Conservation (phyloP, 2,329 filamentous ascomycete species). For the Paraconiothyrium sp. region DNA sequence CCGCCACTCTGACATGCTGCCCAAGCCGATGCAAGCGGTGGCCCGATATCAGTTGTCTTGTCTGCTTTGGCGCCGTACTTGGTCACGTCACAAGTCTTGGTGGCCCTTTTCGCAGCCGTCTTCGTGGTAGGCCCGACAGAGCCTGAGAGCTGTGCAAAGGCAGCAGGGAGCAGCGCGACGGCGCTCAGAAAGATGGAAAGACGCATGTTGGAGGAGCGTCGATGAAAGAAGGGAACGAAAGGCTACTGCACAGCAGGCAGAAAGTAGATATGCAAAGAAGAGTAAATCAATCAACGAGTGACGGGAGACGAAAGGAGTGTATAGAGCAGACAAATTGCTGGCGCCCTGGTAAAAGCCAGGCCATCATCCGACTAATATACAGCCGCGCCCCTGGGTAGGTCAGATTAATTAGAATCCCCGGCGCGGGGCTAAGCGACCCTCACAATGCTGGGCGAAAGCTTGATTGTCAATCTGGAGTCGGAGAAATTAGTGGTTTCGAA, state of each 20-base stretch:
- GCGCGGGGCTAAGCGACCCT: conserved; percentile 4
- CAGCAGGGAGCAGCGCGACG: conserved; percentile 30
- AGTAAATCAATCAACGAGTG: conserved; percentile 16
- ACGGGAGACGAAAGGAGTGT: conserved; percentile 14
- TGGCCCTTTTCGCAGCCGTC: conserved; percentile 25
- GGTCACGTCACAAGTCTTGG: conserved; percentile 63
- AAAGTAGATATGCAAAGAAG: conserved; percentile 17
- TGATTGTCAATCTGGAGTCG: background rate
- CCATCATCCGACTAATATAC: background rate
- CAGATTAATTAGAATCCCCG: background rate
- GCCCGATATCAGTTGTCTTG: conserved; percentile 62
- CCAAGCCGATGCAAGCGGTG: conserved; percentile 59
- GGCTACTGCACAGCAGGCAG: conserved; percentile 35
- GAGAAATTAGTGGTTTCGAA: conserved; percentile 10
- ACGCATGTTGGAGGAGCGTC: conserved; percentile 30
- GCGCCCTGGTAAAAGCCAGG: background rate
- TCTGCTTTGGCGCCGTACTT: conserved; percentile 63
- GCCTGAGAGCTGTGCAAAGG: conserved; percentile 45
- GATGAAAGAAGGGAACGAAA: conserved; percentile 14
- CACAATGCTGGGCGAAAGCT: conserved; percentile 6
- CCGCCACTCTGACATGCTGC: conserved; percentile 62
- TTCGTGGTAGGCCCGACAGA: conserved; percentile 44
- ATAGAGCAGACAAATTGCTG: background rate
- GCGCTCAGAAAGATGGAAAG: conserved; percentile 34
- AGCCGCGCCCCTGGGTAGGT: conserved; percentile 3